A percentile compares a stretch with the other conserved stretches of the same genome.
Conservation (phyloP, 1,284 basidiomycete genomes). For the Ganoderma leucocontextum region DNA sequence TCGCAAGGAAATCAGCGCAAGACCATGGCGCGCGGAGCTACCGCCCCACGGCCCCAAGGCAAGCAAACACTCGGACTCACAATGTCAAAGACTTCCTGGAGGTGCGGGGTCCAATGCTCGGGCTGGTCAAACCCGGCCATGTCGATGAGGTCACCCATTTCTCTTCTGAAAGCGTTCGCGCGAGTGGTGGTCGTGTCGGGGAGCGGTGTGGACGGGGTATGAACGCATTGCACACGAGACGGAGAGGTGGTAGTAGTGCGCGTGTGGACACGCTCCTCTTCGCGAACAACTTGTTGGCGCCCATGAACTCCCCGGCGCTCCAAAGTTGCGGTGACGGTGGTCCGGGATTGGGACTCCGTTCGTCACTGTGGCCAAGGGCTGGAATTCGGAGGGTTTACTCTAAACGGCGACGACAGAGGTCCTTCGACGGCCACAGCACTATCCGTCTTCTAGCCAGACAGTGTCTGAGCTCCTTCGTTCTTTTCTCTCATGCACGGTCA, state of each 20-base stretch:
- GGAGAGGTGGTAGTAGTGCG: constrained; percentile 2
- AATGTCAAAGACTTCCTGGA: constrained; percentile 21
- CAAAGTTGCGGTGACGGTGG: neutral
- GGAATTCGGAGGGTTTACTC: neutral
- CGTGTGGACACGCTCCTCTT: neutral
- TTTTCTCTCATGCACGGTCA: neutral
- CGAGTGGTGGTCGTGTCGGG: constrained; percentile 47
- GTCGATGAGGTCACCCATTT: constrained; percentile 61
- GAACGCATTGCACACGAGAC: constrained; percentile 9
- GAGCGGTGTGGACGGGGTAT: neutral
- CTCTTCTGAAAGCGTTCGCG: constrained; percentile 61
- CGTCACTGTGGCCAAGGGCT: constrained; percentile 3
- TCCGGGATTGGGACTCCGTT: neutral
- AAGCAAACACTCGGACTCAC: constrained; percentile 13
- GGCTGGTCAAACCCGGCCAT: constrained; percentile 62
- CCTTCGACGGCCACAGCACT: neutral
- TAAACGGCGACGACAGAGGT: neutral
- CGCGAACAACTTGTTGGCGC: neutral
- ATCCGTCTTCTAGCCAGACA: neutral
- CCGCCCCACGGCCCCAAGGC: neutral
- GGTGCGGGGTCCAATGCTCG: constrained; percentile 3
- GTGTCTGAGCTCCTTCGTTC: neutral
- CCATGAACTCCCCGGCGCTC: neutral
- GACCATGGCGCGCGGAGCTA: neutral
- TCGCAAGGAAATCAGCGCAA: neutral